A percentile compares a stretch with the other conserved stretches of the same genome.
phyloP scores from a whole-genome alignment of 192 early-diverging fungal species.

The Podila clonocystis region DNA sequence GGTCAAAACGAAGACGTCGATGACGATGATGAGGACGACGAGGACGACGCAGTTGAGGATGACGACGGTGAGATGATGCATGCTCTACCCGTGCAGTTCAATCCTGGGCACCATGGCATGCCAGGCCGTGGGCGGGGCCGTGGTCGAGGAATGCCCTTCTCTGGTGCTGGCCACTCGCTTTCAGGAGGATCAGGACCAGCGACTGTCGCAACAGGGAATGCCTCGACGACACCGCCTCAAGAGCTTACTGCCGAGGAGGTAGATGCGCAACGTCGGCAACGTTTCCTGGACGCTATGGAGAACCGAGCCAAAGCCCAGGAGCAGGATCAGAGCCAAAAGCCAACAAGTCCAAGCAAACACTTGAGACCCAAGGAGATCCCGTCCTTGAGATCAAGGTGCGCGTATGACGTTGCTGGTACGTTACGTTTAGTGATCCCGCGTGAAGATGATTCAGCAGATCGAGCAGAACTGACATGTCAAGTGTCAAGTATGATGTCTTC shows the following conservation, averaged over 20 bases:
- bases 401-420: slow-evolving; percentile 50
- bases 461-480: too few relatives aligned
- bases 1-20: not conserved
- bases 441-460: not conserved
- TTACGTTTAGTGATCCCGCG: not conserved
- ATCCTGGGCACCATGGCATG: slow-evolving; percentile 12
- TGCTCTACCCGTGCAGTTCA: slow-evolving; percentile 26
- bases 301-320: slow-evolving; percentile 15
- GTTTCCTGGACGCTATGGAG: slow-evolving; percentile 43
- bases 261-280: slow-evolving; percentile 19
- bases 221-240: not conserved
- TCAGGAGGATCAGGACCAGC: not conserved
- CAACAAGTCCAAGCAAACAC: not conserved
- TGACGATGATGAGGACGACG: not conserved
- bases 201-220: not conserved
- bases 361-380: slow-evolving; percentile 19
- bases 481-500: too few relatives aligned
- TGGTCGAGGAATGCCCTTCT: slow-evolving; percentile 29
- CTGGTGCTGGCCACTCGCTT: slow-evolving; percentile 39
- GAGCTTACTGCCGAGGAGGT: not conserved
- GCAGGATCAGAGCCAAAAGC: not conserved
- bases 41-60: slow-evolving; percentile 11
- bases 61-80: slow-evolving; percentile 40
- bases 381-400: slow-evolving; percentile 48
- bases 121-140: slow-evolving; percentile 15